Evolutionary conservation across 2,329 filamentous ascomycete genomes (phyloP).

Genomic region (Sclerotinia nivalis): DNA sequence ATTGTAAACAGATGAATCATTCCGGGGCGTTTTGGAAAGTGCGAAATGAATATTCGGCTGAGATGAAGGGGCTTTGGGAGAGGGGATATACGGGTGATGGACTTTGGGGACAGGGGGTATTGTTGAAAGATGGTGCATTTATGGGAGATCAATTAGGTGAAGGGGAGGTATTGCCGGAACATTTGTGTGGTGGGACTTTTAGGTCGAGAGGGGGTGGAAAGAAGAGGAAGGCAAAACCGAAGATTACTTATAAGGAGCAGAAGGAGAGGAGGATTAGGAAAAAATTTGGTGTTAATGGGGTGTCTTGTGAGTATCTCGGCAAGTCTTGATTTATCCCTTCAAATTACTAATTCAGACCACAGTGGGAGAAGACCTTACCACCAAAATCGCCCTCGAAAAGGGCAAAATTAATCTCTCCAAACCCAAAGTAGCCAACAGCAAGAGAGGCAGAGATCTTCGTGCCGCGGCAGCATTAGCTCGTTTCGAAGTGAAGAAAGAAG

Average conservation of each 20-base stretch:
- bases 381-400: constrained; percentile 44
- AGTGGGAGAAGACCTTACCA: constrained; percentile 59
- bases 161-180: constrained; percentile 63
- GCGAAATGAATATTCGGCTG: constrained; percentile 68
- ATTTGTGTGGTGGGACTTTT: constrained; percentile 82
- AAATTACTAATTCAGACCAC: background rate
- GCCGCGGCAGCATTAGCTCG: constrained; percentile 61
- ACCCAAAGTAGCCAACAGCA: constrained; percentile 60
- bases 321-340: background rate
- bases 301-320: constrained; percentile 23
- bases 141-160: constrained; percentile 53
- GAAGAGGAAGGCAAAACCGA: constrained; percentile 52
- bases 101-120: constrained; percentile 73
- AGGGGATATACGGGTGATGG: constrained; percentile 77
- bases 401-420: constrained; percentile 55
- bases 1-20: constrained; percentile 93
- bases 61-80: constrained; percentile 70
- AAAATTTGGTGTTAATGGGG: constrained; percentile 55
- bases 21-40: constrained; percentile 78
- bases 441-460: constrained; percentile 59
- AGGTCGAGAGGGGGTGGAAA: constrained; percentile 54
- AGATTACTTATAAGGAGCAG: constrained; percentile 44
- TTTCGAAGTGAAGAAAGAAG: constrained; percentile 50
- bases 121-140: constrained; percentile 61
- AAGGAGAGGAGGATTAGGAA: constrained; percentile 56